Evolutionary conservation across 305 asterid species (phyloP).

Genomic region (Plantago coronopus): DNA sequence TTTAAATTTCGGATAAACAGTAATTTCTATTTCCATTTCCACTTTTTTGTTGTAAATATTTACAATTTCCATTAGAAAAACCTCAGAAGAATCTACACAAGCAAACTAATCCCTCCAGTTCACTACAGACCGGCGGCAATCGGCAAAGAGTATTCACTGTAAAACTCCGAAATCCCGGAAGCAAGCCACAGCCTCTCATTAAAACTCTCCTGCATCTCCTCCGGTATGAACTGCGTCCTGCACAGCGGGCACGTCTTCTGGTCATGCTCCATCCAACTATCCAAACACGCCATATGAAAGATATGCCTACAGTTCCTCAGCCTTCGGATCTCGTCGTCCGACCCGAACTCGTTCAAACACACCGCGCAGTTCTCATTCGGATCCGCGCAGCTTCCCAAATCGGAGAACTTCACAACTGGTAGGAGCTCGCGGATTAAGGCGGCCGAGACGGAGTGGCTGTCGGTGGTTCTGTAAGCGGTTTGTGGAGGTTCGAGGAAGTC

Average conservation of each 20-base stretch:
- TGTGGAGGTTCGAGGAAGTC: slow-evolving; percentile 62
- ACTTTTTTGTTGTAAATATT: no score
- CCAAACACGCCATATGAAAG: slow-evolving; percentile 64
- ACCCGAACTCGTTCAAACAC: slow-evolving; percentile 52
- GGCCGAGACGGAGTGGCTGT: slow-evolving; percentile 42
- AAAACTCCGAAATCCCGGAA: slow-evolving; percentile 62
- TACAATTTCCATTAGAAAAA: no score
- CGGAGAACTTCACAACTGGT: slow-evolving; percentile 62
- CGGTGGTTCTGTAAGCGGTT: background rate
- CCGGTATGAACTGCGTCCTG: slow-evolving; percentile 56
- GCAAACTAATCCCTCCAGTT: no score
- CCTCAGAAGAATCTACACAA: no score
- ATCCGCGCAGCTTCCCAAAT: slow-evolving; percentile 35
- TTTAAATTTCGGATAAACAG: no score
- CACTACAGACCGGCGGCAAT: no score
- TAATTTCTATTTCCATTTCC: no score
- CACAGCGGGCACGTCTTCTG: slow-evolving; percentile 82
- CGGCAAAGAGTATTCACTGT: slow-evolving; percentile 44
- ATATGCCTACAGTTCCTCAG: slow-evolving; percentile 59
- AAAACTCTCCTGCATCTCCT: slow-evolving; percentile 65
- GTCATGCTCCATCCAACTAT: slow-evolving; percentile 90
- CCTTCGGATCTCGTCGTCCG: slow-evolving; percentile 69
- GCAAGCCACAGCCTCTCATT: slow-evolving; percentile 66
- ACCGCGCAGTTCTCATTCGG: slow-evolving; percentile 65
- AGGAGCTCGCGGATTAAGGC: slow-evolving; percentile 59